phyloP scores from a whole-genome alignment of 345 rosid species.

The Camelina laxa region DNA sequence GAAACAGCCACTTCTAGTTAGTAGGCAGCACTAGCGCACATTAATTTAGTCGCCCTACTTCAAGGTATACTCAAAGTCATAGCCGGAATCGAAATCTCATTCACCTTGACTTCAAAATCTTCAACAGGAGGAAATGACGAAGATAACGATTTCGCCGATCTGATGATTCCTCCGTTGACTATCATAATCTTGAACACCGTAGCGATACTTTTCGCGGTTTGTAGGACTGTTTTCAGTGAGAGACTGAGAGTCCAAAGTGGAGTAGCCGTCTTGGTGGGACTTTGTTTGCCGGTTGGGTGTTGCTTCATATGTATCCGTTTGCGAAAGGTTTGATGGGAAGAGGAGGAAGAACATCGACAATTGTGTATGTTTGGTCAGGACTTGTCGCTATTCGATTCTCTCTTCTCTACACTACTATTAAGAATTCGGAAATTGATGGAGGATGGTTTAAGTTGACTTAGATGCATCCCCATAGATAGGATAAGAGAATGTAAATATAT shows the following conservation, averaged over 20 bases:
- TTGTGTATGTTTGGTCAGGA: constrained; percentile 79
- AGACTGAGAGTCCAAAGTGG: constrained; percentile 56
- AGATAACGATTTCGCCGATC: constrained; percentile 71
- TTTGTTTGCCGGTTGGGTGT: constrained; percentile 83
- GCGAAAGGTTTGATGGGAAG: constrained; percentile 85
- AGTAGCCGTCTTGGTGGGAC: constrained; percentile 68
- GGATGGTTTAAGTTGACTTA: constrained; percentile 61
- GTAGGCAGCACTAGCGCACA: constrained; percentile 92
- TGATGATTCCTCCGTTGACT: constrained; percentile 79
- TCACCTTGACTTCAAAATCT: constrained; percentile 75
- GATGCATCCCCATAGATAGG: not conserved
- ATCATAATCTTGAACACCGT: constrained; percentile 77
- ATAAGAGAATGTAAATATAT: constrained; percentile 14
- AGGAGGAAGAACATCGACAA: constrained; percentile 69
- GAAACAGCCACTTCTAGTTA: constrained; percentile 90
- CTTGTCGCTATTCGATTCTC: constrained; percentile 74
- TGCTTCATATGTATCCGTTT: constrained; percentile 81
- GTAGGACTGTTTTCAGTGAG: constrained; percentile 58
- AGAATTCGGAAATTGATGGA: constrained; percentile 55
- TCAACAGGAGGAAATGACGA: constrained; percentile 52
- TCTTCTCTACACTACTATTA: constrained; percentile 72
- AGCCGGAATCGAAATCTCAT: constrained; percentile 80
- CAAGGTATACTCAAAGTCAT: constrained; percentile 82
- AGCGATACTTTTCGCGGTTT: constrained; percentile 64
- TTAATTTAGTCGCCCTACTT: constrained; percentile 74